Base-by-base conservation (phyloP, 2,329 filamentous ascomycete species). In the Diplodia corticola region DNA sequence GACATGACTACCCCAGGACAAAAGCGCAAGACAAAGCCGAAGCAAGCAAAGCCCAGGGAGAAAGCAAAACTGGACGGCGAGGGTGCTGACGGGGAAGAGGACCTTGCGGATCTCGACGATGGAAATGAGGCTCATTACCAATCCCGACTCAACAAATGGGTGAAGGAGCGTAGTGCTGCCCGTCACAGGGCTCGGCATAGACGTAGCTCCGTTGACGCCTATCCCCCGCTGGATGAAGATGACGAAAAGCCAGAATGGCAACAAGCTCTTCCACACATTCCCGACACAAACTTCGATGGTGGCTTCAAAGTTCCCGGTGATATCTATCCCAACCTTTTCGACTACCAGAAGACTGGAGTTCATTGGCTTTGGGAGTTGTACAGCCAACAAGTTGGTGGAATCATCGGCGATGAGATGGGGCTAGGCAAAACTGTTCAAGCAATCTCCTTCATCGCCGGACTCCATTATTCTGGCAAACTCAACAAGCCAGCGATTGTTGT, bases 321-420 rank as follows among this genome's bases (percentile, higher is more conserved):
- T 72, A 94, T 99, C 7, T 93, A 91, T 70, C 92, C 93, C 0
- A 92, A 92, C 2, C 81, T 99, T 0, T 99, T 98, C 72, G 92
- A 96, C 69, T 99, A 99, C 71, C 95, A 99, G 73, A 97, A 97
- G 77, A 97, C 93, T 0, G 93, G 94, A 3, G 93, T 99, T 3
- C 91, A 97, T 74, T 99, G 95, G 95, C 85, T 99, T 6, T 93
- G 92, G 76, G 94, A 99, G 76, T 82, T 99, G 2, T 94, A 96
- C 75, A 88, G 89, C 65, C 93, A 97, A 75, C 87, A 90, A 68
- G 93, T 97, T 5, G 95, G 95, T 26, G 95, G 95, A 2, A 98
- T 99, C 64, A 86, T 99, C 46, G 95, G 94, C 5, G 95, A 99
- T 74, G 95, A 99, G 78, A 99, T 99, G 95, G 95, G 96, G 0